Conservation (phyloP, 371 early-diverging fungal genomes). For the Saksenaea vasiformis region DNA sequence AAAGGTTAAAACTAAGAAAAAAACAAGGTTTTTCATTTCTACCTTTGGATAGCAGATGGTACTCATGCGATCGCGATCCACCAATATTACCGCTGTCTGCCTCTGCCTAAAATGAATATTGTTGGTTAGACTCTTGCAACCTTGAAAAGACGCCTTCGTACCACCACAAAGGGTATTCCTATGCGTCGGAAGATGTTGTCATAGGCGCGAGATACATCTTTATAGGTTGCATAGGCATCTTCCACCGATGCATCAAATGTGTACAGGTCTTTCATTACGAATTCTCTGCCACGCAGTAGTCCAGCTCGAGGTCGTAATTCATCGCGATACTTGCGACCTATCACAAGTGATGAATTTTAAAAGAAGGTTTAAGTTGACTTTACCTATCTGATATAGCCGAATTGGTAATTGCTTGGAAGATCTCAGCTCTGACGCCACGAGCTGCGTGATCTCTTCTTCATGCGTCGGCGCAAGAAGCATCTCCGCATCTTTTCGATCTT, state of each 20-base stretch:
- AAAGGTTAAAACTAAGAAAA: background rate
- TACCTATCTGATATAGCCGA: slow-evolving; percentile 87
- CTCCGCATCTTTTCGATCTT: slow-evolving; percentile 77
- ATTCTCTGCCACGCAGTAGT: slow-evolving; percentile 84
- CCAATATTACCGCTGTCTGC: slow-evolving; percentile 94
- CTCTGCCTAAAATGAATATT: slow-evolving; percentile 58
- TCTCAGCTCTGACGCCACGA: slow-evolving; percentile 69
- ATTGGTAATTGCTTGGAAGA: slow-evolving; percentile 80
- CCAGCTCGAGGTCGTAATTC: slow-evolving; percentile 85
- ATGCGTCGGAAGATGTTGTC: slow-evolving; percentile 70
- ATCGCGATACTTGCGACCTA: slow-evolving; percentile 80
- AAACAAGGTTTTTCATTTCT: slow-evolving; percentile 9
- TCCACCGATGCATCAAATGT: slow-evolving; percentile 78
- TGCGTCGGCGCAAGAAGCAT: slow-evolving; percentile 86
- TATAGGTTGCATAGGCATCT: slow-evolving; percentile 73
- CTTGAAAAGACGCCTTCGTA: slow-evolving; percentile 24
- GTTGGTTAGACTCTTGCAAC: background rate
- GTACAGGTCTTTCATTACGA: slow-evolving; percentile 95
- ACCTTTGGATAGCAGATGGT: slow-evolving; percentile 76
- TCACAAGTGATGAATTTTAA: background rate
- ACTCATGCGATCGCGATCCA: slow-evolving; percentile 87
- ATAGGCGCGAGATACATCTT: slow-evolving; percentile 74
- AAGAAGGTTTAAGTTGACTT: slow-evolving; percentile 1
- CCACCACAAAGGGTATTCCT: slow-evolving; percentile 77
- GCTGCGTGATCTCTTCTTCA: slow-evolving; percentile 87